Evolutionary conservation across 352 stramenopile species (phyloP), one percentile per base, ranked within the genome.

Genomic region (Phytophthora lateralis): DNA sequence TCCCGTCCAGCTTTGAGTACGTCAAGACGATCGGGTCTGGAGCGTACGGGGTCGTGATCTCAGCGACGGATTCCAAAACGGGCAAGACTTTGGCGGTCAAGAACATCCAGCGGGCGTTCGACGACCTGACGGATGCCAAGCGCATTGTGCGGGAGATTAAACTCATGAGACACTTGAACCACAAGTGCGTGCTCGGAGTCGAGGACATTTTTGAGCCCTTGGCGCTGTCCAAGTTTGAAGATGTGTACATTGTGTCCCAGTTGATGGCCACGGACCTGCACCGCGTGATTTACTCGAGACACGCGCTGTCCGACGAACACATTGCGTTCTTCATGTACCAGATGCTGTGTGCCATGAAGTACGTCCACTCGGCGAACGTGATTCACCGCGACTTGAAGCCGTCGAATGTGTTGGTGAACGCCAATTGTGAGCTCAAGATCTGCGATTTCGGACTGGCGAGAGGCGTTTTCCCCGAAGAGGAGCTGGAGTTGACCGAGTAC

Each of bases 111-210:
- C 75, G 83, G 20, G 90, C 91, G 14, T 99, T 99, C 69, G 92
- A 98, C 49, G 97, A 99, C 70, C 85, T 99, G 34, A 98, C 98
- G 20, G 98, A 99, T 73, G 97, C 97, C 24, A 99, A 99, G 72
- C 91, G 98, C 44, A 99, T 99, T 59, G 84, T 99, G 18, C 81
- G 97, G 0, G 97, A 99, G 80, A 98, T 99, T 67, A 94, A 96
- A 54, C 71, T 98, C 30, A 91, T 98, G 82, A 75, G 91, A 5
- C 89, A 96, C 47, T 60, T 99, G 84, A 63, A 90, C 24, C 91
- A 97, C 72, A 93, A 97, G 71, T 97, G 94, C 59, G 76, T 97
- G 30, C 64, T 96, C 0, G 81, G 81, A 12, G 78, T 96, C n/a
- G 76, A 89, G 46, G 85, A 94, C 42, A 88, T 95, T 24, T 61